phyloP scores from a whole-genome alignment of 139 green algal genomes.

The Asterochloris erici region DNA sequence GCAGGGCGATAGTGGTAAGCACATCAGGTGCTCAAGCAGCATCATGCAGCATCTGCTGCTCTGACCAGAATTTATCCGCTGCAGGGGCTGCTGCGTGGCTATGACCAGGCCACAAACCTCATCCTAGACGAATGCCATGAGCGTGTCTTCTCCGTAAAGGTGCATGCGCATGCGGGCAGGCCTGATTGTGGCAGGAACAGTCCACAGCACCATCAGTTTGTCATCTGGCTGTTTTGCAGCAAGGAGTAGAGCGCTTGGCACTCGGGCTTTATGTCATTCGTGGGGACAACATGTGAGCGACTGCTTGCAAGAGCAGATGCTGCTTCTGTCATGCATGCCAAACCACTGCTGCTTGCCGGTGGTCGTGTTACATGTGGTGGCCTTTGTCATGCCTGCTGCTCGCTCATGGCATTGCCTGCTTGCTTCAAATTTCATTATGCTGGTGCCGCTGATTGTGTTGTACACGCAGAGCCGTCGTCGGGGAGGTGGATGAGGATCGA shows the following conservation, averaged over 20 bases:
- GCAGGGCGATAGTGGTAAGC: slow-evolving; percentile 77
- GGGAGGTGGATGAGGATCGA: slow-evolving; percentile 89
- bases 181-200: neutral
- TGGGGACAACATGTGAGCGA: slow-evolving; percentile 92
- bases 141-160: slow-evolving; percentile 84
- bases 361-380: too few species aligned
- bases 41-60: neutral
- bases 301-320: neutral
- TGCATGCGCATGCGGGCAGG: neutral
- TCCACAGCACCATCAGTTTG: neutral
- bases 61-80: neutral
- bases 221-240: slow-evolving; percentile 39
- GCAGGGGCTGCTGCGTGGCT: slow-evolving; percentile 84
- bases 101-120: slow-evolving; percentile 93
- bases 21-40: neutral
- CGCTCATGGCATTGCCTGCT: neutral
- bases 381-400: neutral
- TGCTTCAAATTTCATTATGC: neutral
- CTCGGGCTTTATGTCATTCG: slow-evolving; percentile 88
- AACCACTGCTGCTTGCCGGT: neutral
- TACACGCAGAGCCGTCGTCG: slow-evolving; percentile 84
- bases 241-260: slow-evolving; percentile 79
- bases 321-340: neutral
- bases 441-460: neutral
- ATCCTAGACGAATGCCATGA: slow-evolving; percentile 92